A percentile compares a stretch with the other conserved stretches of the same genome.
Conservation (phyloP, 148 eudicot species). For the Rhododendron kiyosumense region DNA sequence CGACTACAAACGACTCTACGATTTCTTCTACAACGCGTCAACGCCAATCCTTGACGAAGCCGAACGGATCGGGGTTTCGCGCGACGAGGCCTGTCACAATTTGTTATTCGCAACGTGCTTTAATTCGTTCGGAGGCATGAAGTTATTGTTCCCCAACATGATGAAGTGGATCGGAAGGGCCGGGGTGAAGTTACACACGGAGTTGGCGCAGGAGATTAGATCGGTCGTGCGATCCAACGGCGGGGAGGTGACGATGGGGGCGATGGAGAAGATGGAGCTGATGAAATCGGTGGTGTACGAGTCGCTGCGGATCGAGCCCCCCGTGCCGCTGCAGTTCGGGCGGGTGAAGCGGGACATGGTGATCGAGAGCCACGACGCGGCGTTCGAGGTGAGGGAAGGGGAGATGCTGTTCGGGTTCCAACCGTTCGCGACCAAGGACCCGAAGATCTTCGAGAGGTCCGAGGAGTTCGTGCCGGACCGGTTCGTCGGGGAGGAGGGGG, state of each 20-base stretch:
- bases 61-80: constrained; percentile 44
- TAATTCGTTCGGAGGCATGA: constrained; percentile 90
- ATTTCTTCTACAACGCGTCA: constrained; percentile 53
- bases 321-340: constrained; percentile 65
- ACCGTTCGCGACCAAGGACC: constrained; percentile 81
- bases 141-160: constrained; percentile 66
- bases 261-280: constrained; percentile 67
- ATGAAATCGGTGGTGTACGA: constrained; percentile 87
- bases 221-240: constrained; percentile 43
- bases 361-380: constrained; percentile 74
- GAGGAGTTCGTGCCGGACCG: constrained; percentile 81
- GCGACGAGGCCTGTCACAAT: constrained; percentile 86
- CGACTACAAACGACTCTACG: constrained; percentile 56
- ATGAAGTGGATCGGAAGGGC: constrained; percentile 74
- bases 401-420: constrained; percentile 83
- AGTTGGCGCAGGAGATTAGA: constrained; percentile 65
- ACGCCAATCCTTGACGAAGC: constrained; percentile 45
- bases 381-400: constrained; percentile 63
- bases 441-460: constrained; percentile 53
- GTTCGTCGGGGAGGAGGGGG: constrained; percentile 67
- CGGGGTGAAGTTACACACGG: constrained; percentile 54
- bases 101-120: constrained; percentile 79
- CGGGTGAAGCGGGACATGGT: constrained; percentile 49
- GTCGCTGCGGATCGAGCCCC: constrained; percentile 71
- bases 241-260: constrained; percentile 62